Conservation (phyloP, 2,329 filamentous ascomycete species). For the Venturia asperata region DNA sequence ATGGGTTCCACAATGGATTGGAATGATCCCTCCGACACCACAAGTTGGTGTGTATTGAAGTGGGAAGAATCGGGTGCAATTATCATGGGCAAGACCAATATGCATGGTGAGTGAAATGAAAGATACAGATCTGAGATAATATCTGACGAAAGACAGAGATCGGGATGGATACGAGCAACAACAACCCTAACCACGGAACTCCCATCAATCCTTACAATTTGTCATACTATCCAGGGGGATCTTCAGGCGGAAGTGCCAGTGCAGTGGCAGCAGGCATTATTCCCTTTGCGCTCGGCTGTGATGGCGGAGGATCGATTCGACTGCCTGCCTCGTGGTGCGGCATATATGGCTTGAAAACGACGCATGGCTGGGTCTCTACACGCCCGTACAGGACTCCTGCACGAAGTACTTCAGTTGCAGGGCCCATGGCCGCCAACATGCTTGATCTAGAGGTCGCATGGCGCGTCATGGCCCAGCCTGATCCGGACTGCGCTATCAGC, state of each 20-base stretch:
- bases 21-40: constrained; percentile 39
- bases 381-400: constrained; percentile 53
- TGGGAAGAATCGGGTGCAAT: constrained; percentile 69
- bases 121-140: neutral
- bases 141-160: constrained; percentile 43
- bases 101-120: constrained; percentile 46
- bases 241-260: constrained; percentile 69
- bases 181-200: constrained; percentile 68
- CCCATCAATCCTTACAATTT: constrained; percentile 71
- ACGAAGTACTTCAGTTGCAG: constrained; percentile 58
- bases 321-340: constrained; percentile 71
- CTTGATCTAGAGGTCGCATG: constrained; percentile 78
- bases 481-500: constrained; percentile 56
- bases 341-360: constrained; percentile 73
- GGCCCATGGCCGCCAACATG: constrained; percentile 69
- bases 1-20: constrained; percentile 57
- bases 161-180: constrained; percentile 71
- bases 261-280: constrained; percentile 62
- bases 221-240: constrained; percentile 72
- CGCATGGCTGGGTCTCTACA: constrained; percentile 60
- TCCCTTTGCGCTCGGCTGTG: constrained; percentile 67
- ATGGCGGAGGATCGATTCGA: constrained; percentile 69
- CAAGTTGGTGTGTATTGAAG: constrained; percentile 63
- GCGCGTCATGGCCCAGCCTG: constrained; percentile 66
- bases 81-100: constrained; percentile 66